These are phyloP conservation scores for Heliocybe sulcata DNA, from an alignment of 1,284 basidiomycete genomes.

Conservation along the genomic window DNA sequence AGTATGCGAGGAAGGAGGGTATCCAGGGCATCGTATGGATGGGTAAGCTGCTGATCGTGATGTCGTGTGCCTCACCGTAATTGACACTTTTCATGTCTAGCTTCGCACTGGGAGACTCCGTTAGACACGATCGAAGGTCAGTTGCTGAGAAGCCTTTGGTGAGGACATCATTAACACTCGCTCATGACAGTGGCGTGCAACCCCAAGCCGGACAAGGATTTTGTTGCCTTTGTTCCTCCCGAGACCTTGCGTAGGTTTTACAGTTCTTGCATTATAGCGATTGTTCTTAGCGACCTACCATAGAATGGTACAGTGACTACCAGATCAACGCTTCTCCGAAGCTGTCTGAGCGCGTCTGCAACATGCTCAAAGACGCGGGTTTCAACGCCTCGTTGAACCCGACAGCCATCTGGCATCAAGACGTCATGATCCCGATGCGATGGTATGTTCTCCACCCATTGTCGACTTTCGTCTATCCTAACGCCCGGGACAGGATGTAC, in stretches of 20 bases:
- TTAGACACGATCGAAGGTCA: constrained; percentile 5
- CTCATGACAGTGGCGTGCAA: constrained; percentile 1
- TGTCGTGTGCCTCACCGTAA: neutral
- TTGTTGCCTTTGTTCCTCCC: constrained; percentile 5
- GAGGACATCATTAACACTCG: neutral
- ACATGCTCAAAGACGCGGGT: constrained; percentile 4
- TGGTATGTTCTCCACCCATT: constrained; percentile 1
- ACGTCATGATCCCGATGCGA: constrained; percentile 8
- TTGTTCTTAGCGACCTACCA: neutral
- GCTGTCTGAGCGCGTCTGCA: neutral
- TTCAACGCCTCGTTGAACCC: constrained; percentile 5
- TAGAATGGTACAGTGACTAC: constrained; percentile 8
- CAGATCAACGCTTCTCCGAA: constrained; percentile 2
- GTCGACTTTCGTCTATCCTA: neutral
- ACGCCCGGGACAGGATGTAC: constrained; percentile 4
- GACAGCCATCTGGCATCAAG: constrained; percentile 7
- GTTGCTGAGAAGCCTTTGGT: neutral
- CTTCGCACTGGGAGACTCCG: constrained; percentile 7
- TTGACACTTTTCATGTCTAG: neutral
- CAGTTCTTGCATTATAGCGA: neutral
- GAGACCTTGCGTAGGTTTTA: constrained; percentile 4
- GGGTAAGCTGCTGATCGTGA: neutral
- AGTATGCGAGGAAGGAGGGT: constrained; percentile 5
- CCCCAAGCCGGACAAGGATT: constrained; percentile 4
- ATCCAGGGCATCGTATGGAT: constrained; percentile 6